phyloP scores from a whole-genome alignment of 768 basidiomycete species.

The Termitomyces sp. region DNA sequence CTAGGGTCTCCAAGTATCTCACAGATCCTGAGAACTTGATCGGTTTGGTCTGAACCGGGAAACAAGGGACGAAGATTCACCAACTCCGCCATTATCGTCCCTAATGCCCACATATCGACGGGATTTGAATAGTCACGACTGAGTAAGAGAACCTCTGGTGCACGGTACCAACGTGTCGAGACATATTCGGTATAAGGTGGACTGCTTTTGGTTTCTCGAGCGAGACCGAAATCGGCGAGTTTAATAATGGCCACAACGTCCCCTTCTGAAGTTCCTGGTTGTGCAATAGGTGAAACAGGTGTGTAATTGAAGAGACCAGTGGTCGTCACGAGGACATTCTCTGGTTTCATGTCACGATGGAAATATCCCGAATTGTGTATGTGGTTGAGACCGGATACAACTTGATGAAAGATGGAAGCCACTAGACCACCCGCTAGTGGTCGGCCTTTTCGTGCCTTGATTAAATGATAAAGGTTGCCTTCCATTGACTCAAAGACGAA shows the following conservation, averaged over 20 bases:
- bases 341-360: slow-evolving; percentile 99
- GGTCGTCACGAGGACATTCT: slow-evolving; percentile 97
- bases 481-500: slow-evolving; percentile 99
- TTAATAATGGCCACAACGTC: slow-evolving; percentile 98
- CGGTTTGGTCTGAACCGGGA: slow-evolving; percentile 87
- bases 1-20: slow-evolving; percentile 92
- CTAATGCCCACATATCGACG: slow-evolving; percentile 99
- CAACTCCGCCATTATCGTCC: slow-evolving; percentile 96
- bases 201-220: slow-evolving; percentile 77
- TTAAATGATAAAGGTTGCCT: slow-evolving; percentile 98
- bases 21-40: slow-evolving; percentile 88
- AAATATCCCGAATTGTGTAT: slow-evolving; percentile 93
- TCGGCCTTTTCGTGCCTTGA: slow-evolving; percentile 92
- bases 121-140: slow-evolving; percentile 94
- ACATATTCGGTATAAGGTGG: slow-evolving; percentile 99
- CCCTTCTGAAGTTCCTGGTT: slow-evolving; percentile 61
- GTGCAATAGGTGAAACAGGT: slow-evolving; percentile 64
- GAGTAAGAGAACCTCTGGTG: slow-evolving; percentile 90
- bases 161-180: slow-evolving; percentile 98
- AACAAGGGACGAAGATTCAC: slow-evolving; percentile 94
- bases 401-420: slow-evolving; percentile 91
- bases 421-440: slow-evolving; percentile 96
- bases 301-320: slow-evolving; percentile 92
- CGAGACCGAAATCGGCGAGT: slow-evolving; percentile 96
- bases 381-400: slow-evolving; percentile 85